Conservation (phyloP, 805 yeast species). For the Lachancea cidri region DNA sequence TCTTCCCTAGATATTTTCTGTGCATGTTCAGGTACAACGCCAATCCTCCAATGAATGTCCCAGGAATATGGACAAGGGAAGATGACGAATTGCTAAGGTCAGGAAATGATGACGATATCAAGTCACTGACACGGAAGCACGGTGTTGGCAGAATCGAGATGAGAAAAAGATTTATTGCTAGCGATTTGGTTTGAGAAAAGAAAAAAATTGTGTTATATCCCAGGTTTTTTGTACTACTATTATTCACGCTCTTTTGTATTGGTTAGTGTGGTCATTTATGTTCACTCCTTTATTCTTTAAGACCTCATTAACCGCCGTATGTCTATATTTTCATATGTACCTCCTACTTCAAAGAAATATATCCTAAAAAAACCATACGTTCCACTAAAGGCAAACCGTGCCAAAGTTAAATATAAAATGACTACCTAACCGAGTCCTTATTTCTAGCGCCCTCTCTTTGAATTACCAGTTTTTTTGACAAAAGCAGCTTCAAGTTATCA, state of each 20-base stretch:
- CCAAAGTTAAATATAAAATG: conserved; percentile 6
- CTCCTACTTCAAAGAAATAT: neutral
- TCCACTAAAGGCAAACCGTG: neutral
- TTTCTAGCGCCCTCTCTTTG: conserved; percentile 47
- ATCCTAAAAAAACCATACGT: neutral
- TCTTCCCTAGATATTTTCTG: conserved; percentile 40
- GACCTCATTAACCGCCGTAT: neutral
- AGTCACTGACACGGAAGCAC: conserved; percentile 34
- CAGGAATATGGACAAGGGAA: conserved; percentile 44
- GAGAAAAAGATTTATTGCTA: conserved; percentile 38
- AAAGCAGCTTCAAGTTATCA: conserved; percentile 46
- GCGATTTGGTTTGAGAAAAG: conserved; percentile 27
- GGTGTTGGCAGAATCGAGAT: conserved; percentile 39
- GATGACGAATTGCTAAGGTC: conserved; percentile 37
- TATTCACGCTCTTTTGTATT: neutral
- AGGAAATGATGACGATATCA: conserved; percentile 33
- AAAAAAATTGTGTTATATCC: neutral
- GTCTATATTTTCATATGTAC: neutral
- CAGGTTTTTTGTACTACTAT: neutral
- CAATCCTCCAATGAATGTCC: conserved; percentile 39
- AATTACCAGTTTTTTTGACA: conserved; percentile 56
- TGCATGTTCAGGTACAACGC: conserved; percentile 37
- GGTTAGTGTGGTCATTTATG: neutral
- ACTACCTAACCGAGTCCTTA: conserved; percentile 21
- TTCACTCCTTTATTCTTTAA: neutral